phyloP scores from a whole-genome alignment of 345 rosid species.

The Camelina neglecta region DNA sequence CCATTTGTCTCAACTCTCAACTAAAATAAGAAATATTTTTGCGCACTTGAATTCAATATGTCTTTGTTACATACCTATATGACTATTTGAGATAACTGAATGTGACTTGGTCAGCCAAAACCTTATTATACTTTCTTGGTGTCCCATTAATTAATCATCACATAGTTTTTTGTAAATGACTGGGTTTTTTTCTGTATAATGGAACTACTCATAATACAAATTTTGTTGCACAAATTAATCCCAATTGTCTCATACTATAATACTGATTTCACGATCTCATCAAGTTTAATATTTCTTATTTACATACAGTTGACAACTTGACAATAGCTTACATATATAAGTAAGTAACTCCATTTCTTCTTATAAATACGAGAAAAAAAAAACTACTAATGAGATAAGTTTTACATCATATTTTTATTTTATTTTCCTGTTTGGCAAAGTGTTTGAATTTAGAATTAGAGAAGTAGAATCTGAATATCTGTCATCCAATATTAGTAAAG shows the following conservation, averaged over 20 bases:
- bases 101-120: slow-evolving; percentile 38
- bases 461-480: no score
- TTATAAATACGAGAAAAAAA: no score
- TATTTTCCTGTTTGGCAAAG: no score
- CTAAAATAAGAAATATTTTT: not conserved
- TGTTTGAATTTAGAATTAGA: no score
- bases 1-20: not conserved
- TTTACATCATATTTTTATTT: no score
- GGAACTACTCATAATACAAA: not conserved
- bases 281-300: not conserved
- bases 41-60: not conserved
- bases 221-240: not conserved
- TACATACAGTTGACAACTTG: not conserved
- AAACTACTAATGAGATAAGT: no score
- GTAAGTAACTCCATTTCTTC: no score
- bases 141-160: not conserved
- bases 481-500: not conserved
- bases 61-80: not conserved
- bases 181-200: not conserved
- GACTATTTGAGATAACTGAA: slow-evolving; percentile 12
- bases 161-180: not conserved
- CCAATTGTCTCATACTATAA: not conserved
- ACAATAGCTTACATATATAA: not conserved
- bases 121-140: slow-evolving; percentile 23
- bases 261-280: not conserved